These are phyloP conservation scores for Mycena rebaudengoi DNA, from an alignment of 768 basidiomycete species.

Conservation along the genomic window DNA sequence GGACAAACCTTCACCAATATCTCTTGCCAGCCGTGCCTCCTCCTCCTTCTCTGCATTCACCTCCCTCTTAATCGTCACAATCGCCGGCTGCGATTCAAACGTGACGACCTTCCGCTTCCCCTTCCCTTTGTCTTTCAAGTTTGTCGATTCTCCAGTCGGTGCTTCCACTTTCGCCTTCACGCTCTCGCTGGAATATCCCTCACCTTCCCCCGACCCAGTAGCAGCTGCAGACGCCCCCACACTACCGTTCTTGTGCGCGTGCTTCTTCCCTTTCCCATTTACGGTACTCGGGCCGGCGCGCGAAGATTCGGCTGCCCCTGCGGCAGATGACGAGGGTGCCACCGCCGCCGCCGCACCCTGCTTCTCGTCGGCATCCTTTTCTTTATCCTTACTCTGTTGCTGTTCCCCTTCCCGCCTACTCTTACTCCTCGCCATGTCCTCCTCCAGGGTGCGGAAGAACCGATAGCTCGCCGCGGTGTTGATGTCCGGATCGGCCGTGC, in stretches of 20 bases:
- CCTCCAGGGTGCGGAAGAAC: constrained; percentile 53
- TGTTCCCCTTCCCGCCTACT: constrained; percentile 33
- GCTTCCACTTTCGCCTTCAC: constrained; percentile 28
- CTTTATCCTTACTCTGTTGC: constrained; percentile 32
- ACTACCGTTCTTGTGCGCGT: constrained; percentile 1
- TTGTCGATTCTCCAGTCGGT: neutral
- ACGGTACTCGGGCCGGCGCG: constrained; percentile 26
- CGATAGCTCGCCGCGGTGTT: constrained; percentile 57
- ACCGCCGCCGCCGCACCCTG: constrained; percentile 24
- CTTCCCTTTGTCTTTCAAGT: constrained; percentile 57
- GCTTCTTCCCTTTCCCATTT: constrained; percentile 9
- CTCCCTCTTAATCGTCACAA: constrained; percentile 54
- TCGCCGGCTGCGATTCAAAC: constrained; percentile 72
- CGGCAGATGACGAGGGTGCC: neutral
- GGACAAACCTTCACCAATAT: constrained; percentile 55
- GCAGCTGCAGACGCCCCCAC: constrained; percentile 14
- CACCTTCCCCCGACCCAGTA: too few relatives aligned
- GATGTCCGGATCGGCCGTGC: constrained; percentile 48
- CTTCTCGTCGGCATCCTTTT: too few relatives aligned
- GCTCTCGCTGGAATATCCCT: constrained; percentile 21
- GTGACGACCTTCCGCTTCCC: constrained; percentile 73
- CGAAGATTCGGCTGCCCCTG: neutral
- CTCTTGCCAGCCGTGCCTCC: constrained; percentile 35
- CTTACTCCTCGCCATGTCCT: constrained; percentile 46
- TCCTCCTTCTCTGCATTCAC: constrained; percentile 41